Evolutionary conservation across 306 rosid species (phyloP), one percentile per base, ranked within the genome.

Genomic region (Vigna reflexopilosa): DNA sequence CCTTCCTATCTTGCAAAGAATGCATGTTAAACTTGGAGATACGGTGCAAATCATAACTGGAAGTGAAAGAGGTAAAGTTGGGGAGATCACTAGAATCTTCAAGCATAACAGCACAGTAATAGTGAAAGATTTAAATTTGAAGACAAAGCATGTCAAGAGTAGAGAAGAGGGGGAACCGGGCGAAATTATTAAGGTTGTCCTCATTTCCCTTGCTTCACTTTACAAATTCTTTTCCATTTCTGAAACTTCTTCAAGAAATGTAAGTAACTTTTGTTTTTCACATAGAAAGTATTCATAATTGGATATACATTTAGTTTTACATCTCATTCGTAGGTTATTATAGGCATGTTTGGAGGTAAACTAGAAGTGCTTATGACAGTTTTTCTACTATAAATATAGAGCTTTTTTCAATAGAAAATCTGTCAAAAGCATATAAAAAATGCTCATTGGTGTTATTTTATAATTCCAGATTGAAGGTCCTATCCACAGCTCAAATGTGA

Each of bases 21-120:
- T 93, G 97, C 99, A 95, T 70, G 99, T 95, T 64, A 95, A 84
- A 88, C 68, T 93, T 80, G 99, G 99, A 67, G 99, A 95, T 75
- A 93, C 90, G 0, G 96, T 95, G 75, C 87, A 95, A 84, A 77
- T 95, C 67, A 95, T 93, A 83, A 81, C 98, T 15, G 99, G 99
- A 58, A 93, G 80, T 28, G 99, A 95, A 22, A 95, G 90, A 81
- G 98, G 99, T 15, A 89, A 93, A 86, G 64, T 84, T 71, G 99
- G 99, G 20, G 99, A 95, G 82, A 82, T 95, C 56, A 80, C 84
- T 11, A 66, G 69, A 83, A 9, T 95, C 83, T 85, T 84, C 81
- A 93, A 57, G 93, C 99, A 95, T 84, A 93, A 93, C 84, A 88
- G 97, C 86, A 75, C 92, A 4, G 87, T 95, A 56, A 61, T 84